phyloP scores from a whole-genome alignment of 164 flowering plant genomes.

The Brasenia schreberi region DNA sequence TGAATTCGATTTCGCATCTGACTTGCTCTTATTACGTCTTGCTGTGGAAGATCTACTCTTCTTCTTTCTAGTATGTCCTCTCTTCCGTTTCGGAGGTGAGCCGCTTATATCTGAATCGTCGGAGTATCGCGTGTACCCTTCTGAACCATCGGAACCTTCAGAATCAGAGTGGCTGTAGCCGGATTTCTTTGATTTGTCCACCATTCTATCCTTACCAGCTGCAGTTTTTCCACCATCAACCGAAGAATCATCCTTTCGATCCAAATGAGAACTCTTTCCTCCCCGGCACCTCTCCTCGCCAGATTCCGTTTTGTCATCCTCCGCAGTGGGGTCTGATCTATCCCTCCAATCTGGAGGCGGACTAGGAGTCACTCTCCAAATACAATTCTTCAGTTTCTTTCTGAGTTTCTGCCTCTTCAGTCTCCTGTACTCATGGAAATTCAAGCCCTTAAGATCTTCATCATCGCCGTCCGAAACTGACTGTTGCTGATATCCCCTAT shows the following conservation, averaged over 20 bases:
- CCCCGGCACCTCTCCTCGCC: background rate
- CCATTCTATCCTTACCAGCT: background rate
- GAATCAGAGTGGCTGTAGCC: conserved; percentile 4
- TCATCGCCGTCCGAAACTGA: conserved; percentile 47
- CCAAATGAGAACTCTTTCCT: background rate
- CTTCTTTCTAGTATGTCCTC: conserved; percentile 3
- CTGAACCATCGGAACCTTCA: conserved; percentile 10
- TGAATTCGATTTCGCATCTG: conserved; percentile 17
- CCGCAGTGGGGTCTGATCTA: conserved; percentile 17
- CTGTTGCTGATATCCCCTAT: conserved; percentile 28
- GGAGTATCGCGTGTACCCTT: background rate
- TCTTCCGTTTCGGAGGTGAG: conserved; percentile 14
- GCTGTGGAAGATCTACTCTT: conserved; percentile 26
- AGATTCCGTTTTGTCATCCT: conserved; percentile 2
- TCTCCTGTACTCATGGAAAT: conserved; percentile 61
- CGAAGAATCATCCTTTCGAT: background rate
- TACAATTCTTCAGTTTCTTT: conserved; percentile 37
- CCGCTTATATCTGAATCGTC: conserved; percentile 27
- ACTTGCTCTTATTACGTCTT: conserved; percentile 19
- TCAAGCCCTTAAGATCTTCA: conserved; percentile 78
- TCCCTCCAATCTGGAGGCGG: conserved; percentile 51
- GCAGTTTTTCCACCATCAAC: background rate
- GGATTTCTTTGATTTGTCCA: background rate
- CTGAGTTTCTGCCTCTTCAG: conserved; percentile 77
- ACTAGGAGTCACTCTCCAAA: conserved; percentile 80